Evolutionary conservation across 352 stramenopile genomes (phyloP).

Genomic region (Phytopythium sindhum): DNA sequence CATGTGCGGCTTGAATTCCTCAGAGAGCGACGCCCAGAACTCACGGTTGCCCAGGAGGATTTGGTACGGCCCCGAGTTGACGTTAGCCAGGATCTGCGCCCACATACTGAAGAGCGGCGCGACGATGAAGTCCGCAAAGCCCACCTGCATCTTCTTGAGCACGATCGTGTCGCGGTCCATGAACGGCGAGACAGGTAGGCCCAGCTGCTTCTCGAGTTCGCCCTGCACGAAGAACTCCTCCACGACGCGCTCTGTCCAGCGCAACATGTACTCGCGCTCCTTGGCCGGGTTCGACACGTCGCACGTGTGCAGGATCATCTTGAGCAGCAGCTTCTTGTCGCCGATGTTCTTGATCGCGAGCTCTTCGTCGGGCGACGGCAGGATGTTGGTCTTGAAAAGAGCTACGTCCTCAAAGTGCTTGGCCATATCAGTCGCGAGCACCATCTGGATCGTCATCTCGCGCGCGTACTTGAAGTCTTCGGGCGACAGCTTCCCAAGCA

Average conservation of each 20-base stretch:
- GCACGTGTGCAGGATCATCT: constrained; percentile 90
- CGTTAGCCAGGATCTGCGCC: constrained; percentile 72
- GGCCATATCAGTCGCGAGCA: constrained; percentile 89
- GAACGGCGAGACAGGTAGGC: constrained; percentile 88
- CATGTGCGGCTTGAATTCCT: constrained; percentile 85
- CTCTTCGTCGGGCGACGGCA: constrained; percentile 58
- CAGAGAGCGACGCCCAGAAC: constrained; percentile 73
- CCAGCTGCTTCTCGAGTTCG: constrained; percentile 92
- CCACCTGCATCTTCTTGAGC: constrained; percentile 91
- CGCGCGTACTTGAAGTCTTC: constrained; percentile 86
- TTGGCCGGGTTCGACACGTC: constrained; percentile 95
- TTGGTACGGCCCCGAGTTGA: constrained; percentile 67
- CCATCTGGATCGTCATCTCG: constrained; percentile 90
- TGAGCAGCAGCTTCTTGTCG: constrained; percentile 87
- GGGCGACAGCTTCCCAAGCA: constrained; percentile 65
- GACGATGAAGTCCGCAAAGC: constrained; percentile 95
- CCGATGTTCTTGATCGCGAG: constrained; percentile 78
- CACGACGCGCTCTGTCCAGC: constrained; percentile 92
- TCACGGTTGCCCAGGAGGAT: constrained; percentile 74
- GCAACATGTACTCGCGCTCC: constrained; percentile 81
- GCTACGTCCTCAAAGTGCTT: constrained; percentile 88
- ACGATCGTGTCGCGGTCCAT: constrained; percentile 92
- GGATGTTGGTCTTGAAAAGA: constrained; percentile 86
- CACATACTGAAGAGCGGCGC: constrained; percentile 83
- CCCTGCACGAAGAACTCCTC: constrained; percentile 96